Conservation (phyloP, 2,329 filamentous ascomycete genomes). For the Gremmenia infestans region DNA sequence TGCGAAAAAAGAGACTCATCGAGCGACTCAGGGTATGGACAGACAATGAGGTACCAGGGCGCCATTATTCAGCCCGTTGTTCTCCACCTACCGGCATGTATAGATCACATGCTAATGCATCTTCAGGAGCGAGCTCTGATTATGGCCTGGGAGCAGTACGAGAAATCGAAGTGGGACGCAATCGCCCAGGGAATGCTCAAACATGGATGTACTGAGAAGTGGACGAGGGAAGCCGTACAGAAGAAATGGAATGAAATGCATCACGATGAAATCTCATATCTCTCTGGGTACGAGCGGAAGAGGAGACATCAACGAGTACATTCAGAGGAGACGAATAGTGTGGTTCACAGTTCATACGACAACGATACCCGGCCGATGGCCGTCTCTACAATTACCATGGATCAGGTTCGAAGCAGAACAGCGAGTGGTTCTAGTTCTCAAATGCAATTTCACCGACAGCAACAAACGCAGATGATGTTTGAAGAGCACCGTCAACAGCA, state of each 20-base stretch:
- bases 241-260: conserved; percentile 32
- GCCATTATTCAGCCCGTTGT: conserved; percentile 10
- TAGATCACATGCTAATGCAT: conserved; percentile 7
- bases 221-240: conserved; percentile 31
- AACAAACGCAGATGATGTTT: conserved; percentile 15
- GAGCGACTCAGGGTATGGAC: conserved; percentile 29
- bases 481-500: conserved; percentile 5
- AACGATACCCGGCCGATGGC: background rate
- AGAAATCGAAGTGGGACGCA: conserved; percentile 30
- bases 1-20: conserved; percentile 34
- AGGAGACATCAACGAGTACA: conserved; percentile 3
- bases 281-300: conserved; percentile 2
- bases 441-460: conserved; percentile 11
- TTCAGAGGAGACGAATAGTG: conserved; percentile 9
- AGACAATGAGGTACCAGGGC: conserved; percentile 14
- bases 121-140: conserved; percentile 29
- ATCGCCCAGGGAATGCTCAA: conserved; percentile 31
- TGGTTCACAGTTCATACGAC: background rate
- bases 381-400: conserved; percentile 11
- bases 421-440: conserved; percentile 15
- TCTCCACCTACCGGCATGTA: conserved; percentile 6
- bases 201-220: conserved; percentile 31
- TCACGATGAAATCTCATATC: conserved; percentile 1
- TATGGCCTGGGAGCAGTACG: conserved; percentile 29
- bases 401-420: conserved; percentile 15